These are phyloP conservation scores for Pythium volutum DNA, from an alignment of 352 stramenopile genomes.

Conservation along the genomic window DNA sequence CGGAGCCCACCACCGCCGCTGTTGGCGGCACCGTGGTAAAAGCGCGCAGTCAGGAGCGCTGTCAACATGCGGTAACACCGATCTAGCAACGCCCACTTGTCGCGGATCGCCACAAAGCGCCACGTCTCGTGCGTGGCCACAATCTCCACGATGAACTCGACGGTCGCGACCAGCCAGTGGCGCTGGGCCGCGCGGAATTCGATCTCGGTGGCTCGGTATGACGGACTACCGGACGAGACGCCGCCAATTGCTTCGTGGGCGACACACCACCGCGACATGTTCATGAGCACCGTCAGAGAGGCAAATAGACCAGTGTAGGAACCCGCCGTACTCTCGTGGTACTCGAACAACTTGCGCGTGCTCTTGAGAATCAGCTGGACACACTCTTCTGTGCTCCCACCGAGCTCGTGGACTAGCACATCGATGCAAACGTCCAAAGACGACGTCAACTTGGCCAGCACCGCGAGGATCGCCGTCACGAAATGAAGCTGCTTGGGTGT, in stretches of 20 bases:
- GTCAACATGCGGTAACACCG: constrained; percentile 54
- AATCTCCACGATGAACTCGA: constrained; percentile 60
- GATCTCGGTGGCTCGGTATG: neutral
- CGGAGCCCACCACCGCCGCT: constrained; percentile 37
- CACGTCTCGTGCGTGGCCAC: constrained; percentile 61
- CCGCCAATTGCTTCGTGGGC: constrained; percentile 36
- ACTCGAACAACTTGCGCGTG: constrained; percentile 59
- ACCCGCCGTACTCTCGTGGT: constrained; percentile 45
- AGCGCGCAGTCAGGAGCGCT: constrained; percentile 42
- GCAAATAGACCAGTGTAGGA: constrained; percentile 52
- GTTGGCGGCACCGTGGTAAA: constrained; percentile 28
- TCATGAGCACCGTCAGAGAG: constrained; percentile 52
- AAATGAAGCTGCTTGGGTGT: constrained; percentile 42
- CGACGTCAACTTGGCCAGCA: constrained; percentile 38
- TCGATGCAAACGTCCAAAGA: constrained; percentile 33
- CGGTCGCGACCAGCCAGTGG: constrained; percentile 49
- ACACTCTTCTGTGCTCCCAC: constrained; percentile 48
- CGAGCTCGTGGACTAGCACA: constrained; percentile 45
- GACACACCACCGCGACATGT: constrained; percentile 58
- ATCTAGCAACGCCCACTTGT: constrained; percentile 46
- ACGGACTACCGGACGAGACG: neutral
- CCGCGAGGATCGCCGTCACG: constrained; percentile 37
- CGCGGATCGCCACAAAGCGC: constrained; percentile 40
- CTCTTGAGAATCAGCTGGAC: constrained; percentile 51
- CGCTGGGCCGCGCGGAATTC: constrained; percentile 24